Base-by-base conservation (phyloP, 352 stramenopile species). In the Blastocystis sp. region DNA sequence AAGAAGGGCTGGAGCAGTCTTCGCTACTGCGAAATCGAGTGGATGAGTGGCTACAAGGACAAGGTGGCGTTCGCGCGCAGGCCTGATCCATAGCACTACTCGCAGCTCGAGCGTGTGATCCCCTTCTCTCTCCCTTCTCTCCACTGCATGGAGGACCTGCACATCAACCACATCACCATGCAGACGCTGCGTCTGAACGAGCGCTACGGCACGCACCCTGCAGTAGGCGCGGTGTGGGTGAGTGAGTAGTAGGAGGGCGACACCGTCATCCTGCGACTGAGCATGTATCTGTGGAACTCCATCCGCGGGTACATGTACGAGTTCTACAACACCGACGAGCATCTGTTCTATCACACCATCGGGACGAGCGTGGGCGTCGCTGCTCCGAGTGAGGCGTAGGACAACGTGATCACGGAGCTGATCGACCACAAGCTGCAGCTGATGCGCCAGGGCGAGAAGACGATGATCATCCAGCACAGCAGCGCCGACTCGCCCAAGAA, bases 101-200 rank as follows among this genome's bases (percentile, higher is more conserved):
- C 45, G 21, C 74, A 66, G 37, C 31, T 85, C 26, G 12, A 63
- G 19, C 74, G 74, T 55, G 66, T 85, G 10, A 63, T 85, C n/a
- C 74, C 74, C 19, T 85, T 85, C 41, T 67, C 41, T 4, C 59
- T 85, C 13, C 74, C 74, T 67, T 85, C 74, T 29, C 24, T 85
- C 24, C 50, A 85, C 51, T 85, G 74, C 60, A 67, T 50, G 31
- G 60, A 85, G 16, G 74, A 85, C 31, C 55, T 85, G 24, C 60
- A 59, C 45, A 85, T 85, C 61, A 85, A 85, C 45, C 74, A 85
- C 35, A 85, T 85, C 51, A 85, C 74, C 33, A 85, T 85, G 74
- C 74, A 85, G 41, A 67, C 74, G 4, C 74, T 85, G 33, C 74
- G 74, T 26, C 51, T 85, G 74, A 85, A 39, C 50, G 74, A 85